Evolutionary conservation across 768 basidiomycete genomes (phyloP).

Genomic region (Rubroboletus satanas): DNA sequence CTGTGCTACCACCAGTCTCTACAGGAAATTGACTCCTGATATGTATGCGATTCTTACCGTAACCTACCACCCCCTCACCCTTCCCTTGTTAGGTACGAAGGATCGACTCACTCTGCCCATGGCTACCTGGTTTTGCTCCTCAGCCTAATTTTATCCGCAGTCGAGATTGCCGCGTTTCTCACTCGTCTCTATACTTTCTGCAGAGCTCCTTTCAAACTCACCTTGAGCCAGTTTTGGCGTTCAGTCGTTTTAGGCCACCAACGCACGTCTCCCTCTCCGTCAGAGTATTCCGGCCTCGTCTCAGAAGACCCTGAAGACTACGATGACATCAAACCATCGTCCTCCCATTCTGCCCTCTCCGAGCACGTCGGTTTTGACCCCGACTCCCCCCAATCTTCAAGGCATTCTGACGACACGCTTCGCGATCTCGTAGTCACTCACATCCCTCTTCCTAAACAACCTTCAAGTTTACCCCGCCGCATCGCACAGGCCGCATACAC

Average conservation of each 20-base stretch:
- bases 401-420: constrained; percentile 58
- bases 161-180: constrained; percentile 53
- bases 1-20: constrained; percentile 62
- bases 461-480: constrained; percentile 31
- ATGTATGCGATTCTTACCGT: constrained; percentile 50
- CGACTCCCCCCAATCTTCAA: constrained; percentile 38
- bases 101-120: constrained; percentile 55
- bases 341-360: constrained; percentile 40
- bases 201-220: constrained; percentile 40
- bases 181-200: constrained; percentile 51
- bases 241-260: constrained; percentile 52
- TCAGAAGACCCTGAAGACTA: constrained; percentile 53
- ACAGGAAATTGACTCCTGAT: constrained; percentile 76
- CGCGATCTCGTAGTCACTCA: constrained; percentile 35
- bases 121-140: constrained; percentile 56
- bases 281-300: constrained; percentile 59
- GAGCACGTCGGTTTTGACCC: constrained; percentile 52
- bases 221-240: constrained; percentile 52
- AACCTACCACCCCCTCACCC: constrained; percentile 12
- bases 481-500: constrained; percentile 49
- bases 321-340: constrained; percentile 40
- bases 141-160: constrained; percentile 41
- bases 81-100: constrained; percentile 56
- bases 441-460: constrained; percentile 11
- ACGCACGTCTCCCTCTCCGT: constrained; percentile 17